Evolutionary conservation across 805 yeast genomes (phyloP), one percentile per base, ranked within the genome.

Genomic region (Tetrapisispora namnaoensis): DNA sequence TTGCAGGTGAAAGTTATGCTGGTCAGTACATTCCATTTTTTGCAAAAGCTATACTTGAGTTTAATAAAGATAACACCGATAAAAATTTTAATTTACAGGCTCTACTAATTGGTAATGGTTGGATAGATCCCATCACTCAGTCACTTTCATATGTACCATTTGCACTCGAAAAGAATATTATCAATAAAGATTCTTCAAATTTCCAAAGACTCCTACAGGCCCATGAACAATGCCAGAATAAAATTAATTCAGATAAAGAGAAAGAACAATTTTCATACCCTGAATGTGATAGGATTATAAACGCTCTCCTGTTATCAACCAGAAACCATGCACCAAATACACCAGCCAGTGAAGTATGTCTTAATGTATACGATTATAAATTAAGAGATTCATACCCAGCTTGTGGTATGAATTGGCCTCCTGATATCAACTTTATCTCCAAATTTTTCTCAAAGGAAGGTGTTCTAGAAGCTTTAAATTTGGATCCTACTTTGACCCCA

Each of bases 1-100:
- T 93, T 34, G 95, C 96, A 0, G 99, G 99, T 30, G 99, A 93
- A 70, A 86, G 95, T 55, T 93, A 84, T 68, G 98, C 98, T 1
- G 99, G 99, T 20, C 97, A 93, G 63, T 93, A 88, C 62, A 85
- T 93, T 47, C 98, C 99, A 0, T 86, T 84, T 64, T 78, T 90
- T 51, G 95, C 91, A 0, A 70, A 76, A 37, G 79, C 78, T 1
- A 71, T 91, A 5, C 56, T 79, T 44, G 68, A 72, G 2, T 68
- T 76, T 37, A 78, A 82, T 58, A 24, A 44, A 13, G 21, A 20
- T 5, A 38, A 40, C 44, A 54, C 68, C 18, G 51, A 50, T 0
- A 48, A 51, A 4, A 41, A 46, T 9, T 54, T 74, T 35, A 71
- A 81, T 48, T 63, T 90, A 49, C 71, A 76, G 51, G 93, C 91